Percentiles rank a stretch among this genome's conserved stretches.
Evolutionary conservation across 2,329 filamentous ascomycete genomes (phyloP).

Genomic region (Bipolaris victoriae): DNA sequence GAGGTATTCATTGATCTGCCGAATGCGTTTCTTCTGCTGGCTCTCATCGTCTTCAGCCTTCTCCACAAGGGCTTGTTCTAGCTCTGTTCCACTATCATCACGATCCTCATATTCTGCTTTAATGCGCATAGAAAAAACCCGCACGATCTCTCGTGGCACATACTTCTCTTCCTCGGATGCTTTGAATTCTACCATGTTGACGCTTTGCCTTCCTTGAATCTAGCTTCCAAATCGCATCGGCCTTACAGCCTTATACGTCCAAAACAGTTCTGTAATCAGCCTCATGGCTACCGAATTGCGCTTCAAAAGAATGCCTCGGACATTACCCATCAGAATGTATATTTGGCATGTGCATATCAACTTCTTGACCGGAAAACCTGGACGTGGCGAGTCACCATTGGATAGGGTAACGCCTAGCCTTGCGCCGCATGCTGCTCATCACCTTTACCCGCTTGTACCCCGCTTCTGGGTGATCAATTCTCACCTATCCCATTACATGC

Average conservation of each 20-base stretch:
- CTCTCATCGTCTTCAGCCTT: not conserved
- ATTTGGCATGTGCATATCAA: not conserved
- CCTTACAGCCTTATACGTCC: not conserved
- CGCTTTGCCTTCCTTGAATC: not conserved
- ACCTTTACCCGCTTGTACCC: not conserved
- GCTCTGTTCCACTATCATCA: not conserved
- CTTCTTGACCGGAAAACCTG: not conserved
- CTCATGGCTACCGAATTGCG: not conserved
- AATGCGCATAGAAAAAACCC: constrained; percentile 1
- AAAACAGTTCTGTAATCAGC: not conserved
- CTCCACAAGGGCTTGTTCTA: not conserved
- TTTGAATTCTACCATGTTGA: not conserved
- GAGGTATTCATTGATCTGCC: constrained; percentile 1
- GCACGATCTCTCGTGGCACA: constrained; percentile 2
- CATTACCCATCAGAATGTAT: not conserved
- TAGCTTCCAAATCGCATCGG: not conserved
- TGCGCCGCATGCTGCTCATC: not conserved
- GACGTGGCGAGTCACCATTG: not conserved
- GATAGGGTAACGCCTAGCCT: not conserved
- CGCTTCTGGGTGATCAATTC: not conserved
- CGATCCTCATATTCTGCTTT: not conserved
- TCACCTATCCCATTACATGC: not conserved
- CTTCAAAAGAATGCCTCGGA: not conserved
- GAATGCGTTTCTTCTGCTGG: constrained; percentile 2
- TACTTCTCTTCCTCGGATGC: not conserved